These are phyloP conservation scores for Nothomitra cinnamomea DNA, from an alignment of 2,329 filamentous ascomycete genomes.

Conservation along the genomic window DNA sequence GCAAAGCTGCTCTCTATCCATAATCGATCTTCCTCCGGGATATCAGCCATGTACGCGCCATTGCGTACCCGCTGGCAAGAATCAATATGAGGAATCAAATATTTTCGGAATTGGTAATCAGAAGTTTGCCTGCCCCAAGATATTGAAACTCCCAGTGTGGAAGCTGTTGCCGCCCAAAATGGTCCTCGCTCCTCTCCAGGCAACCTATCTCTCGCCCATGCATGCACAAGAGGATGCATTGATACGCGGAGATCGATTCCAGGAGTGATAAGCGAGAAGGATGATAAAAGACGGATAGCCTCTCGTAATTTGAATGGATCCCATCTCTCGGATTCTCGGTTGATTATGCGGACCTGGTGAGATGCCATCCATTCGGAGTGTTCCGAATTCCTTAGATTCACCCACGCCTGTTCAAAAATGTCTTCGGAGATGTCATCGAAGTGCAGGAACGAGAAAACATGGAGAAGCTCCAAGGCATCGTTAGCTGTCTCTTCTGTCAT, in stretches of 20 bases:
- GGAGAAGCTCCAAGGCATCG: constrained; percentile 16
- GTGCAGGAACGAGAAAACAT: constrained; percentile 17
- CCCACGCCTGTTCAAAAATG: constrained; percentile 12
- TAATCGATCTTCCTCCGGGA: no score
- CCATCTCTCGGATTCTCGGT: not conserved
- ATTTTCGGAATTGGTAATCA: constrained; percentile 12
- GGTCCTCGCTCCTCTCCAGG: constrained; percentile 7
- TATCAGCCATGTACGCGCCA: no score
- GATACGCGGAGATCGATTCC: not conserved
- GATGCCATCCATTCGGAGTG: not conserved
- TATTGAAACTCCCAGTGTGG: constrained; percentile 11
- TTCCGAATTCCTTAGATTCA: not conserved
- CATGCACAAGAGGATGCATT: constrained; percentile 7
- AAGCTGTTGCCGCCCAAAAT: constrained; percentile 9
- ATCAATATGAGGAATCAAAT: constrained; percentile 14
- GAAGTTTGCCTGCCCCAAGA: constrained; percentile 7
- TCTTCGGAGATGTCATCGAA: constrained; percentile 12
- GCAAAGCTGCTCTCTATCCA: no score
- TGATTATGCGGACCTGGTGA: not conserved
- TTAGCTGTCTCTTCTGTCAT: not conserved
- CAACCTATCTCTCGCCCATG: constrained; percentile 19
- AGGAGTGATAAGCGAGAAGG: constrained; percentile 13
- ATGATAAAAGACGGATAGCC: constrained; percentile 12
- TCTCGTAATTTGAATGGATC: constrained; percentile 7
- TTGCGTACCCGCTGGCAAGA: not conserved